Conservation (phyloP, 75 land plant genomes). For the Larix kaempferi region DNA sequence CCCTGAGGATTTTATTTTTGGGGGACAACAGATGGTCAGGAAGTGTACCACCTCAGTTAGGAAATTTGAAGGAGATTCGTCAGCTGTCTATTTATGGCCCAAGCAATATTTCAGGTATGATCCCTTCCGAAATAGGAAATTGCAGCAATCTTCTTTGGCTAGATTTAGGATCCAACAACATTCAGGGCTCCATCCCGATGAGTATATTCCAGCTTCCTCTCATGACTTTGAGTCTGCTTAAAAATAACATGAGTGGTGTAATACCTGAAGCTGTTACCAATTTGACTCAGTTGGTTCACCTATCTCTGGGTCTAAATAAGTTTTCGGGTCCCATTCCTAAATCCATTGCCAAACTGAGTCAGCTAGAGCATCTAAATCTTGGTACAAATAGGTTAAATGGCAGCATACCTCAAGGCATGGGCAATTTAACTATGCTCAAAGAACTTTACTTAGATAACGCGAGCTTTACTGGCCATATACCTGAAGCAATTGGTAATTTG, state of each 20-base stretch:
- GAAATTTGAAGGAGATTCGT: no score
- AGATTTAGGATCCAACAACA: background rate
- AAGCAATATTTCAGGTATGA: no score
- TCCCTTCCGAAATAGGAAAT: background rate
- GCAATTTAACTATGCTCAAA: background rate
- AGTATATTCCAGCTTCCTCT: background rate
- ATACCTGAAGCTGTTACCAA: background rate
- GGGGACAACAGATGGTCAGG: no score
- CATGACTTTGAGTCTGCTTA: background rate
- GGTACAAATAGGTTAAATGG: background rate
- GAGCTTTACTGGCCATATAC: background rate
- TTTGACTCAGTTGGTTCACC: background rate
- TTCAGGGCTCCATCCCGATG: background rate
- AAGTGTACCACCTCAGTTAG: no score
- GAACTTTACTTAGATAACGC: background rate
- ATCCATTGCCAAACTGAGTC: background rate
- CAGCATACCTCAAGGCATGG: background rate
- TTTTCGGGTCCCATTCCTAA: background rate
- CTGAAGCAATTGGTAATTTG: background rate
- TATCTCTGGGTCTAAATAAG: background rate
- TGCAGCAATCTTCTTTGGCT: background rate
- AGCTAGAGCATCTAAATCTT: background rate
- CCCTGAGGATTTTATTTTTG: no score
- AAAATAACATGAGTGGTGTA: background rate
- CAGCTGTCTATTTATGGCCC: no score